Evolutionary conservation across 768 basidiomycete species (phyloP).

Genomic region (Hericium coralloides): DNA sequence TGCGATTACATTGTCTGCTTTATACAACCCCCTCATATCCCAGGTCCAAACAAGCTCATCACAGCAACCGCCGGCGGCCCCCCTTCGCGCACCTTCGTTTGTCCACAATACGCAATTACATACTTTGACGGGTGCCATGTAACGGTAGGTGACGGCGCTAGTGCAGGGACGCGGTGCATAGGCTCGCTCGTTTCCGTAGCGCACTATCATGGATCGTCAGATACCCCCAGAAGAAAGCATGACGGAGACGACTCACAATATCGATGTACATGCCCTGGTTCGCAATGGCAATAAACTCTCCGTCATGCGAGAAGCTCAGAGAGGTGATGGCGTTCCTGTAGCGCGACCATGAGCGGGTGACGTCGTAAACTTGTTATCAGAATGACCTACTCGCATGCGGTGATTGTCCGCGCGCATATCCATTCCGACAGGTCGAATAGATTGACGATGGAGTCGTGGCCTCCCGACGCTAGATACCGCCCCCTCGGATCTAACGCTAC

Average conservation of each 20-base stretch:
- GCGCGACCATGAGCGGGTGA: neutral
- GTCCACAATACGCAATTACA: conserved; percentile 76
- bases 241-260: conserved; percentile 43
- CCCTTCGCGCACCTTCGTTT: conserved; percentile 58
- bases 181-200: conserved; percentile 70
- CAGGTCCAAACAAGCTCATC: conserved; percentile 64
- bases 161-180: conserved; percentile 66
- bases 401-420: conserved; percentile 72
- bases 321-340: conserved; percentile 60
- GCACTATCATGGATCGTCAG: conserved; percentile 35
- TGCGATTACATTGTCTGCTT: too few relatives aligned
- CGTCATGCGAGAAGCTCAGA: conserved; percentile 75
- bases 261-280: conserved; percentile 67
- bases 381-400: conserved; percentile 65
- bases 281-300: conserved; percentile 75
- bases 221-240: neutral
- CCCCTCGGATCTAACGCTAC: conserved; percentile 77
- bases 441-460: conserved; percentile 76
- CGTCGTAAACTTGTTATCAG: neutral
- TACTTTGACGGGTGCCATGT: conserved; percentile 79
- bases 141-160: conserved; percentile 67
- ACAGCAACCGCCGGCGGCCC: conserved; percentile 57
- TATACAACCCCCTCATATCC: conserved; percentile 15
- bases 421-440: conserved; percentile 73
- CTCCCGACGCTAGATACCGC: conserved; percentile 71